Conservation (phyloP, 495 filamentous ascomycete genomes). For the Cenococcum geophilum region DNA sequence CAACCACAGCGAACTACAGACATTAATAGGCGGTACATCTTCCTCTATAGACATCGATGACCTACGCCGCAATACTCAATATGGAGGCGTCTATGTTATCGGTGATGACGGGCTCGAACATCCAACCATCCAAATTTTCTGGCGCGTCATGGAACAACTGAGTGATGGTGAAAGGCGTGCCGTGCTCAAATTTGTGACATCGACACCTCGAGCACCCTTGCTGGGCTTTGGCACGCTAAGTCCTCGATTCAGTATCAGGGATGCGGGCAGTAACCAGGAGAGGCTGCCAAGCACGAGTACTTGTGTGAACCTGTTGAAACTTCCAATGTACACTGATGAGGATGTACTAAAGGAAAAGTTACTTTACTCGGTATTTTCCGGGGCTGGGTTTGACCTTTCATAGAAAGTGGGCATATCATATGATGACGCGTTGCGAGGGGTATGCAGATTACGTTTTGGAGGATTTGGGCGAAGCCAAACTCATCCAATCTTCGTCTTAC, state of each 20-base stretch:
- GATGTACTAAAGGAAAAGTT: slow-evolving; percentile 65
- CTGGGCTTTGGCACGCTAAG: slow-evolving; percentile 83
- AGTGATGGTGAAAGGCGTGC: slow-evolving; percentile 68
- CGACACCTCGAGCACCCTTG: slow-evolving; percentile 84
- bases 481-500: too few species aligned
- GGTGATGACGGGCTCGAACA: slow-evolving; percentile 86
- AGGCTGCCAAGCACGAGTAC: slow-evolving; percentile 91
- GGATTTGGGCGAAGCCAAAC: too few species aligned
- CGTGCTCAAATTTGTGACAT: slow-evolving; percentile 93
- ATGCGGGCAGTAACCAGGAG: slow-evolving; percentile 71
- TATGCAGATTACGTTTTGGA: too few species aligned
- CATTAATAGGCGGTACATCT: slow-evolving; percentile 78
- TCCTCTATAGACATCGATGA: slow-evolving; percentile 84
- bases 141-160: slow-evolving; percentile 77
- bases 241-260: slow-evolving; percentile 83
- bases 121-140: slow-evolving; percentile 77
- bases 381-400: slow-evolving; percentile 84
- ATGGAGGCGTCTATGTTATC: slow-evolving; percentile 79
- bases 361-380: slow-evolving; percentile 83
- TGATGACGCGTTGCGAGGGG: background rate
- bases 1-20: slow-evolving; percentile 91
- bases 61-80: slow-evolving; percentile 75
- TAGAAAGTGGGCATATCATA: background rate
- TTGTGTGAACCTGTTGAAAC: slow-evolving; percentile 91
- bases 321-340: slow-evolving; percentile 70